Percentiles rank a stretch among this genome's conserved stretches.
Evolutionary conservation across 176 grass and related monocot genomes (phyloP).

Genomic region (Phoenix roebelenii): DNA sequence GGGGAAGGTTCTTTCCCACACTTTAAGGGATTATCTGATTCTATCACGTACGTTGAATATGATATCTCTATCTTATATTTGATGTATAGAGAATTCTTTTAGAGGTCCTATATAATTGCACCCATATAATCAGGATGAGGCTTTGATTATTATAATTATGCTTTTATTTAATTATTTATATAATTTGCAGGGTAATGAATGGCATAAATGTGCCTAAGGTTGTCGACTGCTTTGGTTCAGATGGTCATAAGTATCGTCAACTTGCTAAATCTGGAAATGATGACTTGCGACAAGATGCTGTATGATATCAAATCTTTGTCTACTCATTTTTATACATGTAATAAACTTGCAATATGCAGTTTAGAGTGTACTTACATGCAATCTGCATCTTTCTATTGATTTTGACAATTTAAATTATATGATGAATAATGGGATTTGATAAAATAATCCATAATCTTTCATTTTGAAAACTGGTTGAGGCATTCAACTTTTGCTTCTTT

Average conservation of each 20-base stretch:
- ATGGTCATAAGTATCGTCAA: slow-evolving; percentile 84
- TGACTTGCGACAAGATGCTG: slow-evolving; percentile 90
- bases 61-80: slow-evolving; percentile 13
- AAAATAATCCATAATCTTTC: too few species aligned
- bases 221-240: slow-evolving; percentile 75
- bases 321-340: neutral
- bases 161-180: slow-evolving; percentile 7
- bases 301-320: slow-evolving; percentile 35
- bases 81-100: slow-evolving; percentile 10
- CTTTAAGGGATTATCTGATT: slow-evolving; percentile 74
- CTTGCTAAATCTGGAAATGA: slow-evolving; percentile 99
- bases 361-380: too few species aligned
- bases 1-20: slow-evolving; percentile 83
- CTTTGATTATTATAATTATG: too few species aligned
- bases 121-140: too few species aligned
- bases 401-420: too few species aligned
- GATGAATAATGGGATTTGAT: too few species aligned
- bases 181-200: slow-evolving; percentile 73
- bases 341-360: too few species aligned
- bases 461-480: too few species aligned
- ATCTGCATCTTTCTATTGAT: too few species aligned
- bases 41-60: slow-evolving; percentile 58
- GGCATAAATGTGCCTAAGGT: slow-evolving; percentile 95
- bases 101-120: slow-evolving; percentile 11
- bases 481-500: too few species aligned